Evolutionary conservation across 441 rosid species (phyloP).

Genomic region (Daphne laureola): DNA sequence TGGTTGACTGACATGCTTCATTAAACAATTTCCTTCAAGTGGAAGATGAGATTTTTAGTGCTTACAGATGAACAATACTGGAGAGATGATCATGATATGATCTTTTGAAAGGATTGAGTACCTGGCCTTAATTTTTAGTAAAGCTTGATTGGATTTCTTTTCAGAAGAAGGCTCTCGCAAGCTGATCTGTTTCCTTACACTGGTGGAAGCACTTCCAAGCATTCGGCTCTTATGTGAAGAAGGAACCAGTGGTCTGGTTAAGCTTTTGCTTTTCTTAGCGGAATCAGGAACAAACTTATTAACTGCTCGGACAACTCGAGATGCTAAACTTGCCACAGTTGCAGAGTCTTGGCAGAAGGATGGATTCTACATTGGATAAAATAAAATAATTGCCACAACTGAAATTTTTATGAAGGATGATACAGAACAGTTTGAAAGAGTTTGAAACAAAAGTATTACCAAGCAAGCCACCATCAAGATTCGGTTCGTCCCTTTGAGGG

Average conservation of each 20-base stretch:
- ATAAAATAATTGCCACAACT: slow-evolving; percentile 8
- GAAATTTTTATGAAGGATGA: slow-evolving; percentile 6
- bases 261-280: slow-evolving; percentile 29
- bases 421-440: background rate
- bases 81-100: background rate
- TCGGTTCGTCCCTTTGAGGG: slow-evolving; percentile 40
- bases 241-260: slow-evolving; percentile 15
- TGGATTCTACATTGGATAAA: slow-evolving; percentile 35
- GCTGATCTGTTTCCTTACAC: slow-evolving; percentile 27
- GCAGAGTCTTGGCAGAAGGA: slow-evolving; percentile 62
- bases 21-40: slow-evolving; percentile 50
- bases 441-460: slow-evolving; percentile 27
- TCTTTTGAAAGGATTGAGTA: slow-evolving; percentile 11
- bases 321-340: slow-evolving; percentile 56
- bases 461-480: slow-evolving; percentile 57
- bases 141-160: slow-evolving; percentile 25
- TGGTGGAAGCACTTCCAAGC: slow-evolving; percentile 23
- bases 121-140: slow-evolving; percentile 49
- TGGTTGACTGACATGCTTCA: slow-evolving; percentile 26
- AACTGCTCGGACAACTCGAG: slow-evolving; percentile 38
- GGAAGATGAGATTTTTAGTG: slow-evolving; percentile 2
- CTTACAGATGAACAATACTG: no score
- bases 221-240: slow-evolving; percentile 26
- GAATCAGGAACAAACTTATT: slow-evolving; percentile 20
- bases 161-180: slow-evolving; percentile 18